Conservation (phyloP, 495 filamentous ascomycete genomes). For the Extremus antarcticus region DNA sequence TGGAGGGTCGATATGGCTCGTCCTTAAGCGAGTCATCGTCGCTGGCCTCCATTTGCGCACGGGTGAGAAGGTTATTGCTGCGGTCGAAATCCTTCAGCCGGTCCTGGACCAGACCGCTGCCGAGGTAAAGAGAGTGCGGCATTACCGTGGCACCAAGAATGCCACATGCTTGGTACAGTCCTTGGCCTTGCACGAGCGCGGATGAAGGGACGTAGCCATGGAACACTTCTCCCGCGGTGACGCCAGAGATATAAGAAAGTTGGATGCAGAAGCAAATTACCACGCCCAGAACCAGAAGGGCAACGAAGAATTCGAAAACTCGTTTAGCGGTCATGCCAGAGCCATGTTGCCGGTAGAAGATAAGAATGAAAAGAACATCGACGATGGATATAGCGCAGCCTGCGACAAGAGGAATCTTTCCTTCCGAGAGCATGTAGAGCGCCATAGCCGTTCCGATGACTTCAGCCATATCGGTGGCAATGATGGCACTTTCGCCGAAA, state of each 20-base stretch:
- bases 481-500: conserved; percentile 68
- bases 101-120: conserved; percentile 77
- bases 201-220: conserved; percentile 70
- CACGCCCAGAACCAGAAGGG: conserved; percentile 67
- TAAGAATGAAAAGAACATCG: conserved; percentile 72
- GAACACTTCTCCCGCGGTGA: conserved; percentile 66
- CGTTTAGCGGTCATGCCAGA: conserved; percentile 54
- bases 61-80: conserved; percentile 1
- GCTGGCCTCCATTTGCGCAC: conserved; percentile 5
- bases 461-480: conserved; percentile 87
- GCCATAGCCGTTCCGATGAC: conserved; percentile 87
- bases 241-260: conserved; percentile 62
- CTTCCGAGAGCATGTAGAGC: conserved; percentile 56
- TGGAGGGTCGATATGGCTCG: conserved; percentile 59
- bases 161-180: conserved; percentile 76
- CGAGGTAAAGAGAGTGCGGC: conserved; percentile 84
- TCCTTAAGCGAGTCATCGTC: conserved; percentile 6
- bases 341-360: conserved; percentile 73
- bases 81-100: conserved; percentile 70
- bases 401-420: conserved; percentile 71
- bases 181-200: conserved; percentile 48
- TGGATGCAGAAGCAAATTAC: conserved; percentile 88
- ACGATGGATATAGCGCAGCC: conserved; percentile 78
- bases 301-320: conserved; percentile 72
- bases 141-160: conserved; percentile 91